A percentile compares a stretch with the other conserved stretches of the same genome.
phyloP scores from a whole-genome alignment of 495 filamentous ascomycete genomes.

The Thozetella sp. region DNA sequence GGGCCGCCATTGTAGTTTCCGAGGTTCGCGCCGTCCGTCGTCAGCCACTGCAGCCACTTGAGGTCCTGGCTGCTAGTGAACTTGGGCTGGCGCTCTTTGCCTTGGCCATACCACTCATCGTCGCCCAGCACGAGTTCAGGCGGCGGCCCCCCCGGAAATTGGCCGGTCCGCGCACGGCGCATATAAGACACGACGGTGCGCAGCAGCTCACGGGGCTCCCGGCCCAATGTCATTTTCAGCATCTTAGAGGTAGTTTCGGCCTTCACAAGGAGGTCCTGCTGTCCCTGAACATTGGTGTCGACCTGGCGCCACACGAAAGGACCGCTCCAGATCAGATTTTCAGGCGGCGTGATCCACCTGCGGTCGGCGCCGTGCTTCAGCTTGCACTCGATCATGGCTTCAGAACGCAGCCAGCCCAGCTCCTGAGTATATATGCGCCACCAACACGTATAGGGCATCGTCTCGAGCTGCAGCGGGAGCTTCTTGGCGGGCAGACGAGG shows the following conservation, averaged over 20 bases:
- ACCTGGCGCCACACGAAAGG: conserved; percentile 15
- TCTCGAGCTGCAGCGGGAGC: conserved; percentile 14
- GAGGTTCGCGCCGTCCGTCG: conserved; percentile 12
- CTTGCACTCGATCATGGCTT: conserved; percentile 5
- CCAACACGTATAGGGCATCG: conserved; percentile 12
- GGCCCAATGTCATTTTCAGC: neutral
- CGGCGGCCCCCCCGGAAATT: neutral
- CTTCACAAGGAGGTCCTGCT: conserved; percentile 11
- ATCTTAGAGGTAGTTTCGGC: conserved; percentile 9
- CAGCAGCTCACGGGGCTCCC: conserved; percentile 10
- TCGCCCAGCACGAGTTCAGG: neutral
- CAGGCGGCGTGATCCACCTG: conserved; percentile 10
- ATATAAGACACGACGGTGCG: neutral
- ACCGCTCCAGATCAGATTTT: conserved; percentile 14
- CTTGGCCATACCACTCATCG: conserved; percentile 9
- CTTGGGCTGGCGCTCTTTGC: neutral
- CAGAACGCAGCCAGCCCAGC: neutral
- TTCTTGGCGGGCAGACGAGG: neutral
- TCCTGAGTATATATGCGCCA: conserved; percentile 5
- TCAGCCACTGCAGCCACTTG: conserved; percentile 21
- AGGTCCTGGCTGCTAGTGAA: conserved; percentile 12
- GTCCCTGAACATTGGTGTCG: conserved; percentile 1
- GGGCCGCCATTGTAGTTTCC: conserved; percentile 12
- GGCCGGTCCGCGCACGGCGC: neutral
- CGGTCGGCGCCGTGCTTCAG: neutral